A percentile compares a stretch with the other conserved stretches of the same genome.
Evolutionary conservation across 495 filamentous ascomycete genomes (phyloP).

Genomic region (Penicillium bialowiezense): DNA sequence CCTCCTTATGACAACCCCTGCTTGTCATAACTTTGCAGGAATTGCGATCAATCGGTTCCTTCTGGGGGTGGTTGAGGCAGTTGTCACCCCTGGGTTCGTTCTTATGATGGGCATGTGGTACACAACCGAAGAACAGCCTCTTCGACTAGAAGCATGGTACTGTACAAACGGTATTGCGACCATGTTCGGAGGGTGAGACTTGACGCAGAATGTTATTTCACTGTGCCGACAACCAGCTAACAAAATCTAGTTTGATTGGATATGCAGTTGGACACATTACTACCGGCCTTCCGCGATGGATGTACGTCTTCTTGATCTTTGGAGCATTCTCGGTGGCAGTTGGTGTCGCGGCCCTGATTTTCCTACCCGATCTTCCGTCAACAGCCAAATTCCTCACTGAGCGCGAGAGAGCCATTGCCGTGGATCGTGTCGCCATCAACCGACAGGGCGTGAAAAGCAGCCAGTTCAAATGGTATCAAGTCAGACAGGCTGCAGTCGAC

Average conservation of each 20-base stretch:
- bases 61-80: slow-evolving; percentile 53
- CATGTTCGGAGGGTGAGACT: slow-evolving; percentile 49
- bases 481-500: slow-evolving; percentile 44
- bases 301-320: slow-evolving; percentile 51
- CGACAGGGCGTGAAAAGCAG: slow-evolving; percentile 46
- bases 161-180: slow-evolving; percentile 55
- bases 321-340: slow-evolving; percentile 34
- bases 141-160: slow-evolving; percentile 54
- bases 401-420: slow-evolving; percentile 38
- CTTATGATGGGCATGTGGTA: slow-evolving; percentile 60
- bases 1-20: slow-evolving; percentile 39
- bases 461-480: slow-evolving; percentile 48
- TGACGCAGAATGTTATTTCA: not conserved
- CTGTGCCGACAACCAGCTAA: not conserved
- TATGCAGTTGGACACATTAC: slow-evolving; percentile 53
- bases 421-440: slow-evolving; percentile 43
- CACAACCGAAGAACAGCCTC: slow-evolving; percentile 48
- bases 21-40: slow-evolving; percentile 40
- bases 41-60: slow-evolving; percentile 47
- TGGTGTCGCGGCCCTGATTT: slow-evolving; percentile 34
- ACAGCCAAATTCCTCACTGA: slow-evolving; percentile 45
- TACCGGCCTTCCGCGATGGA: slow-evolving; percentile 41
- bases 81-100: slow-evolving; percentile 56
- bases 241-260: slow-evolving; percentile 41
- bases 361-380: slow-evolving; percentile 44